Conservation (phyloP, 2,329 filamentous ascomycete species). For the Botrytis aclada region DNA sequence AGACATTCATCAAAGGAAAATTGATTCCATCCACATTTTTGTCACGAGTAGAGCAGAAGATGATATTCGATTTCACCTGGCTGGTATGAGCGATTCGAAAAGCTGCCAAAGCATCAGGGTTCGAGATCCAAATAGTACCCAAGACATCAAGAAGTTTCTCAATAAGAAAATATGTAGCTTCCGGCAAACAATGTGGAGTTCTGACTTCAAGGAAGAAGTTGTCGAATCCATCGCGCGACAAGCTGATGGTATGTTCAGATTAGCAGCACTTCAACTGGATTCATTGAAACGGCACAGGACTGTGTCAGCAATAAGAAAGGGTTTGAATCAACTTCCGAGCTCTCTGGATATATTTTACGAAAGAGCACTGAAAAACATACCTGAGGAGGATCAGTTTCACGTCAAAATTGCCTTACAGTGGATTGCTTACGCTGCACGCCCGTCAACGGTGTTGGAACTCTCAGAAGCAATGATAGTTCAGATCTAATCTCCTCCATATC, state of each 20-base stretch:
- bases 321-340: conserved; percentile 18
- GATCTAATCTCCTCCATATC: neutral
- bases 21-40: neutral
- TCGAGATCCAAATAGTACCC: neutral
- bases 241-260: conserved; percentile 22
- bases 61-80: neutral
- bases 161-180: neutral
- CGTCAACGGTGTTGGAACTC: neutral
- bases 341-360: conserved; percentile 23
- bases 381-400: neutral
- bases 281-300: neutral
- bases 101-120: neutral
- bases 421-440: conserved; percentile 25
- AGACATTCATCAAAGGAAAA: neutral
- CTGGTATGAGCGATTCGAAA: neutral
- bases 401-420: conserved; percentile 27
- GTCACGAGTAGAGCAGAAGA: neutral
- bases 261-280: conserved; percentile 26
- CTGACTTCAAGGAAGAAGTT: neutral
- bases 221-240: neutral
- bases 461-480: conserved; percentile 9
- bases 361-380: conserved; percentile 13
- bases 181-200: too few species aligned
- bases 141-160: neutral
- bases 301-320: neutral